These are phyloP conservation scores for Hypoxylon fuscum DNA, from an alignment of 495 filamentous ascomycete species.

Conservation along the genomic window DNA sequence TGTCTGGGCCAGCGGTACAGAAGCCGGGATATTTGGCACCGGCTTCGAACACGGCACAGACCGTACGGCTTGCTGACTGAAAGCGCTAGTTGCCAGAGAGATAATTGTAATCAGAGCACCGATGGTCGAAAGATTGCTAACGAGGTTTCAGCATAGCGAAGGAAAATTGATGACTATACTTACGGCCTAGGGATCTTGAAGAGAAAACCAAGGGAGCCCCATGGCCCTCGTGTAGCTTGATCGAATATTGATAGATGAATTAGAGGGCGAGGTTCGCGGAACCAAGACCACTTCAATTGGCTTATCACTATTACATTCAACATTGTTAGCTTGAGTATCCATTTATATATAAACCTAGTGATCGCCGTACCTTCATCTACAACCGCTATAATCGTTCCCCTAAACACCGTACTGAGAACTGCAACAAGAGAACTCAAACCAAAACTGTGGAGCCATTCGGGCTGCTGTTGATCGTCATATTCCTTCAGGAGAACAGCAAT, in stretches of 20 bases:
- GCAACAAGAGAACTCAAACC: not conserved
- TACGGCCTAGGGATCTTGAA: not conserved
- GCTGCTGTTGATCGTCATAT: not conserved
- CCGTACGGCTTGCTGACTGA: not conserved
- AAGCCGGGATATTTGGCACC: not conserved
- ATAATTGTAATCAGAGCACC: not conserved
- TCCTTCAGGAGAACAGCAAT: not conserved
- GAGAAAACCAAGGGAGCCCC: not conserved
- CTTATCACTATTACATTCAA: not conserved
- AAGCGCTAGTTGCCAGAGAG: not conserved
- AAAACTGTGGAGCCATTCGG: not conserved
- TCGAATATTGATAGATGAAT: not conserved
- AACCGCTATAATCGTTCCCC: not conserved
- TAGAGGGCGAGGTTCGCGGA: not conserved
- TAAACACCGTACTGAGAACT: not conserved
- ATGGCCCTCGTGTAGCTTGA: not conserved
- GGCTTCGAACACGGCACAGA: not conserved
- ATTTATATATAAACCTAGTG: not conserved
- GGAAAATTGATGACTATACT: not conserved
- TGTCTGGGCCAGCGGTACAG: not conserved
- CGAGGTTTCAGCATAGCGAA: not conserved
- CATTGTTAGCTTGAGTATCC: not conserved
- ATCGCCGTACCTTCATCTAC: not conserved
- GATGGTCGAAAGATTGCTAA: not conserved
- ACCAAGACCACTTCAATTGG: not conserved